Percentiles rank a stretch among this genome's conserved stretches.
Conservation (phyloP, 306 rosid species). For the Lagenaria siceraria region DNA sequence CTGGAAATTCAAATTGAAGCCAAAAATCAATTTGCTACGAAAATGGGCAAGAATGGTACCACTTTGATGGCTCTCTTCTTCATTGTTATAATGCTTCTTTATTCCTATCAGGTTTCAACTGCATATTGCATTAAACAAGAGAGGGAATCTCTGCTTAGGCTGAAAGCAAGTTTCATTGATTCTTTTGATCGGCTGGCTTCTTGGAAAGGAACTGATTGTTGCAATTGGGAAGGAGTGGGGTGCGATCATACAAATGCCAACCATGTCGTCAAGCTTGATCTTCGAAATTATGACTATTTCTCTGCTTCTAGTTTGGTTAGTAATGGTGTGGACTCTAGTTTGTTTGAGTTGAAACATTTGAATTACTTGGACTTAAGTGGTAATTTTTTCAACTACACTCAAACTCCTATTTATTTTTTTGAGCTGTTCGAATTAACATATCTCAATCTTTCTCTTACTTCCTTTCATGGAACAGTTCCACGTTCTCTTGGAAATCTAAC, state of each 20-base stretch:
- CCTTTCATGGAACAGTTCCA: background rate
- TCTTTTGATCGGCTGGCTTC: background rate
- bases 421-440: background rate
- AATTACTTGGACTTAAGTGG: background rate
- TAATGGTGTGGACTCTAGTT: constrained; percentile 5
- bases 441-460: background rate
- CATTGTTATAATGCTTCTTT: constrained; percentile 3
- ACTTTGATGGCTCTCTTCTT: constrained; percentile 47
- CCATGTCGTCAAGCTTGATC: background rate
- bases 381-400: background rate
- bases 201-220: background rate
- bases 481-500: background rate
- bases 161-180: background rate
- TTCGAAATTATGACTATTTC: background rate
- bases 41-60: background rate
- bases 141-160: background rate
- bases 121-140: background rate
- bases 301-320: background rate
- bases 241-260: background rate
- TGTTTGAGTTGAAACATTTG: background rate
- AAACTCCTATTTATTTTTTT: background rate
- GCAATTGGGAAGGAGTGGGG: background rate
- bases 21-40: background rate
- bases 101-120: background rate
- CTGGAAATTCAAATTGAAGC: background rate